Base-by-base conservation (phyloP, 805 yeast species). In the Metschnikowia dekortorum region DNA sequence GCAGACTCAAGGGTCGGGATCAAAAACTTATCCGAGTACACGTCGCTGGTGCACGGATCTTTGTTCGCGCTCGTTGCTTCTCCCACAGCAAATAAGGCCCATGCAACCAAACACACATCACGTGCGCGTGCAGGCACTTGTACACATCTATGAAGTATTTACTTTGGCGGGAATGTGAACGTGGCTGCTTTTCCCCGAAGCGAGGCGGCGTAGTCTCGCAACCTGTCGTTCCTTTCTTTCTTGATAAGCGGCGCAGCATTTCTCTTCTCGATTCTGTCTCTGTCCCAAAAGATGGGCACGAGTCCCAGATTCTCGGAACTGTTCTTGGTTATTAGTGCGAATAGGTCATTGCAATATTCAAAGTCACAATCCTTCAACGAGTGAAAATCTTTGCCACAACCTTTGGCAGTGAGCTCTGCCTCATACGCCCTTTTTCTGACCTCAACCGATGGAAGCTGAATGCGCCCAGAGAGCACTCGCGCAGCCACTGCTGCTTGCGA, bases 241-340 rank as follows among this genome's bases (percentile, higher is more conserved):
- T 63, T 63, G n/a, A 54, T 26, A 7, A 38, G 49, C 36, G 55
- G 53, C 10, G 58, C 54, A 28, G 47, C 39, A n/a, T 48, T 46
- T 16, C 67, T 53, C 34, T 54, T 52, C 3, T 30, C 33, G 16
- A 48, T 56, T 35, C 50, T 42, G 26, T 53, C 39, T 3, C 46
- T 56, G 40, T 56, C 63, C 67, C 67, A 63, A 36, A 36, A 48
- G 7, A 47, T 37, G 1, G 66, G 65, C 33, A 56, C 45, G 30
- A 63, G 53, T 8, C 67, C 67, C 1, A 31, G 51, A 4, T 50
- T 46, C 30, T 52, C 57, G 8, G 58, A 32, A 7, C 50, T 54
- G 16, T 53, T 48, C 8, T 22, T 18, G 8, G 39, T 46, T 9
- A 62, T 47, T 51, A 58, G 49, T 32, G 51, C 50, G 47, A 50